Percentiles rank a stretch among this genome's conserved stretches.
phyloP scores from a whole-genome alignment of 352 stramenopile species.

The Lagenidium giganteum region DNA sequence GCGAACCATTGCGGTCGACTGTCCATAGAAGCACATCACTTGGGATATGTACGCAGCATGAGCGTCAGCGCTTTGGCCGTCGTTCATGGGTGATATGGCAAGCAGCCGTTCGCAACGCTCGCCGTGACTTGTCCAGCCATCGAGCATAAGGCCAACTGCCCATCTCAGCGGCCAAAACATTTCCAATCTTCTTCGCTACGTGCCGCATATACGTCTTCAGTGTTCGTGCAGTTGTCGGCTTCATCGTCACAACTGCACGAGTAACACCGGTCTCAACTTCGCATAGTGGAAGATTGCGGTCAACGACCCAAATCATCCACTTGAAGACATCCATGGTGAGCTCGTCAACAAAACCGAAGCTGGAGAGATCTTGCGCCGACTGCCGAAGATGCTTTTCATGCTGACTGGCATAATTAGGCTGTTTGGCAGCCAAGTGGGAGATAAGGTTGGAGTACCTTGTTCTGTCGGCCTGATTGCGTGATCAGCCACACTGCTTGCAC shows the following conservation, averaged over 20 bases:
- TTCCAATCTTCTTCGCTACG: neutral
- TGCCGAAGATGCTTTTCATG: neutral
- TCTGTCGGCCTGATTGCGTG: slow-evolving; percentile 1
- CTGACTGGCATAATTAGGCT: neutral
- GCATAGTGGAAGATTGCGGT: no score
- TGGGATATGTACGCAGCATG: neutral
- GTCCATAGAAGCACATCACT: slow-evolving; percentile 4
- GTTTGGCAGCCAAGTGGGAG: slow-evolving; percentile 2
- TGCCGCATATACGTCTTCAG: neutral
- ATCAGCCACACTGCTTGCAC: slow-evolving; percentile 8
- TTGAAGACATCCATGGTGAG: slow-evolving; percentile 4
- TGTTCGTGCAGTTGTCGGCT: neutral
- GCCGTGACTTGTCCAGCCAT: slow-evolving; percentile 6
- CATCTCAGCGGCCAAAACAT: slow-evolving; percentile 7
- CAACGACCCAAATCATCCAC: no score
- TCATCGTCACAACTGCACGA: no score
- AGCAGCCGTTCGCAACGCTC: slow-evolving; percentile 3
- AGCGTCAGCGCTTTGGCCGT: slow-evolving; percentile 6
- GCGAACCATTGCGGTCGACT: slow-evolving; percentile 13
- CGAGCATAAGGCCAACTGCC: slow-evolving; percentile 17
- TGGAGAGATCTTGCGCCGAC: neutral
- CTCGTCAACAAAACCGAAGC: slow-evolving; percentile 6
- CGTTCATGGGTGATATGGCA: slow-evolving; percentile 3
- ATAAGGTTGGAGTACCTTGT: slow-evolving; percentile 6
- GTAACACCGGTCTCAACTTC: no score